Conservation (phyloP, 148 eudicot genomes). For the Rhododendron molle region DNA sequence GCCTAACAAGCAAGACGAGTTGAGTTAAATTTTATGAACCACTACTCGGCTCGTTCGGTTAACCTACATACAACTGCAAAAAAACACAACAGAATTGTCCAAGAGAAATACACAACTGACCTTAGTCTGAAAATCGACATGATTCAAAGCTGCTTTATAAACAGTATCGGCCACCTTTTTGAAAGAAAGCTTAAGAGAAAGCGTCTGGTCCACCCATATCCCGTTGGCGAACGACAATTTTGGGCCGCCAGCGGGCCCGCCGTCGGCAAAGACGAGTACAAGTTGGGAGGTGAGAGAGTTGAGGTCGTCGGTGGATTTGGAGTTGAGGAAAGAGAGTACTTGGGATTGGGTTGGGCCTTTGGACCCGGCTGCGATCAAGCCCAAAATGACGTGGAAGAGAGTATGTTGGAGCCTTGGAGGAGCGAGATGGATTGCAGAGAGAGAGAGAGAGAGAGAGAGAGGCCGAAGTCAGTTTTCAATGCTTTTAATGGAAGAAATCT, state of each 20-base stretch:
- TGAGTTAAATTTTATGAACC: too few species aligned
- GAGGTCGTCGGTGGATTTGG: slow-evolving; percentile 56
- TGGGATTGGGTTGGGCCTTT: slow-evolving; percentile 59
- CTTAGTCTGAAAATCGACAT: slow-evolving; percentile 71
- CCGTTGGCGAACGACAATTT: slow-evolving; percentile 59
- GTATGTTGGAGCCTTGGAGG: too few species aligned
- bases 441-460: too few species aligned
- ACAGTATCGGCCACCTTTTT: slow-evolving; percentile 40
- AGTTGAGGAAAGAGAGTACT: slow-evolving; percentile 45
- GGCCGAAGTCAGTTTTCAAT: too few species aligned
- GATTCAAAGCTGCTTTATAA: slow-evolving; percentile 49
- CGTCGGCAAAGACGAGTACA: slow-evolving; percentile 48
- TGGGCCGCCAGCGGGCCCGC: slow-evolving; percentile 51
- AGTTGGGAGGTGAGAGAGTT: slow-evolving; percentile 60
- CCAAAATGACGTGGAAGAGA: slow-evolving; percentile 44
- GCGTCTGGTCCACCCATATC: slow-evolving; percentile 62
- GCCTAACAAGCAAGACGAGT: too few species aligned
- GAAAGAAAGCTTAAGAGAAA: slow-evolving; percentile 43
- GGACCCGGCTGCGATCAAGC: slow-evolving; percentile 75
- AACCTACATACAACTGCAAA: background rate
- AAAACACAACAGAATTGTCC: background rate
- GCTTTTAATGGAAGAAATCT: too few species aligned
- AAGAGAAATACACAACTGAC: slow-evolving; percentile 21
- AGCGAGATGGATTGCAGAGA: background rate
- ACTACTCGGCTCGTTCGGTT: background rate